Percentiles rank a stretch among this genome's conserved stretches.
These are phyloP conservation scores for Tympanopsis confertula DNA, from an alignment of 2,329 filamentous ascomycete genomes.

Conservation along the genomic window DNA sequence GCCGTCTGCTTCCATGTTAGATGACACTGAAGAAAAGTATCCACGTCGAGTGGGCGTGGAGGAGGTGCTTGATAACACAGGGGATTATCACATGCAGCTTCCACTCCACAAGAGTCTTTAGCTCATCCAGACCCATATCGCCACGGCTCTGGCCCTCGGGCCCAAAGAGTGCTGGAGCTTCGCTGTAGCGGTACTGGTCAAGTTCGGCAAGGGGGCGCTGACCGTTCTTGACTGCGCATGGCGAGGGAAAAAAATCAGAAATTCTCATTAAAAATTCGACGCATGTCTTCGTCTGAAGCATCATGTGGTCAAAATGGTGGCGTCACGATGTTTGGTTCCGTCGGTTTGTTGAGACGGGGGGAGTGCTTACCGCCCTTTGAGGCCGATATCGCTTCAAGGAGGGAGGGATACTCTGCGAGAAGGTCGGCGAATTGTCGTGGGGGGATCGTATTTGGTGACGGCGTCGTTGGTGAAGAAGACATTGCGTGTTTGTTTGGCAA, in stretches of 20 bases:
- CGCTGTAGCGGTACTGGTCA: constrained; percentile 46
- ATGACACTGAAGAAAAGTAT: constrained; percentile 3
- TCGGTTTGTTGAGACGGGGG: constrained; percentile 2
- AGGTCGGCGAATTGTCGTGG: constrained; percentile 19
- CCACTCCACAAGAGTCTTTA: constrained; percentile 55
- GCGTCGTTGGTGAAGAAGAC: too few relatives aligned
- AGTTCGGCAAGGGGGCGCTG: constrained; percentile 42
- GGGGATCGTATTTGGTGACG: constrained; percentile 13
- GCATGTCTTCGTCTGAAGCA: too few relatives aligned
- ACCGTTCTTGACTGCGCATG: constrained; percentile 28
- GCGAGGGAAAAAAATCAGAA: constrained; percentile 1
- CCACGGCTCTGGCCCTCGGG: constrained; percentile 15
- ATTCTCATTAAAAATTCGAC: too few relatives aligned
- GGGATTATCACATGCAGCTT: constrained; percentile 45
- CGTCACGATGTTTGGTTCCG: constrained; percentile 4
- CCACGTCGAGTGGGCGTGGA: constrained; percentile 2
- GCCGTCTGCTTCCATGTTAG: constrained; percentile 25
- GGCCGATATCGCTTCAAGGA: constrained; percentile 29
- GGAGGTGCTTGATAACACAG: constrained; percentile 2
- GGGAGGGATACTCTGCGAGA: constrained; percentile 21
- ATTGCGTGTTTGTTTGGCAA: too few relatives aligned
- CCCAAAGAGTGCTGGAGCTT: constrained; percentile 34
- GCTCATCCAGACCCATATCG: constrained; percentile 40
- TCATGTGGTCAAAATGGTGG: too few relatives aligned
- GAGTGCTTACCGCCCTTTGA: constrained; percentile 29